phyloP scores from a whole-genome alignment of 2,329 filamentous ascomycete species.

The Leptographium lundbergii region DNA sequence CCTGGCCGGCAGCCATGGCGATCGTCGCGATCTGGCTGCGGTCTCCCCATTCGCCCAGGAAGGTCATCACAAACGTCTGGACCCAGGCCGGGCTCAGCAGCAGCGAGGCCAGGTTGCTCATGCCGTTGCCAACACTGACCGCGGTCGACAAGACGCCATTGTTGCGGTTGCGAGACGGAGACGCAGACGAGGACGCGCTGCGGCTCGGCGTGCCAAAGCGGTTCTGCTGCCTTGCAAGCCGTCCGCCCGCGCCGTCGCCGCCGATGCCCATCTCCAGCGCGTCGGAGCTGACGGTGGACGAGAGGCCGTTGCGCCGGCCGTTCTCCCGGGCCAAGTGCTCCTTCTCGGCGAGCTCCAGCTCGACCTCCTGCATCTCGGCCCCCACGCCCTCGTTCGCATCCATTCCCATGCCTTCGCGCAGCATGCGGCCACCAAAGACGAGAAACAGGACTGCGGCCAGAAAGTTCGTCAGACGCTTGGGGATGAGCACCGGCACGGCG shows the following conservation, averaged over 20 bases:
- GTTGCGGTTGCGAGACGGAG: conserved; percentile 46
- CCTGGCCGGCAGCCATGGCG: conserved; percentile 94
- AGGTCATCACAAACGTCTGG: conserved; percentile 98
- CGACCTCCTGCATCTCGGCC: conserved; percentile 97
- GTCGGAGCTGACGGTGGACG: conserved; percentile 41
- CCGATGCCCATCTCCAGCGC: conserved; percentile 68
- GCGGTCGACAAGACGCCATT: conserved; percentile 40
- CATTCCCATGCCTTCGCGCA: conserved; percentile 83
- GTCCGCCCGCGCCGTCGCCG: conserved; percentile 18
- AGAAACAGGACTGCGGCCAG: conserved; percentile 78
- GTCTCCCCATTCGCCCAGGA: conserved; percentile 96
- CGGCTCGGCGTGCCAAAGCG: conserved; percentile 70
- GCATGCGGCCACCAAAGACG: conserved; percentile 72
- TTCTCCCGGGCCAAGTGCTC: conserved; percentile 62
- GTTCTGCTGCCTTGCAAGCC: conserved; percentile 61
- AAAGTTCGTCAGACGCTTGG: conserved; percentile 82
- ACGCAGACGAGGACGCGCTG: conserved; percentile 70
- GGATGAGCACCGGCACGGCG: conserved; percentile 77
- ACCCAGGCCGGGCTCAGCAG: conserved; percentile 95
- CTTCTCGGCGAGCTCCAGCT: conserved; percentile 86
- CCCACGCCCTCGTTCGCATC: conserved; percentile 77
- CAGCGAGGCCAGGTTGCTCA: conserved; percentile 77
- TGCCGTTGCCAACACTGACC: conserved; percentile 40
- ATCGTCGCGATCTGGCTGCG: conserved; percentile 96
- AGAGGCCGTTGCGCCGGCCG: conserved; percentile 41